phyloP scores from a whole-genome alignment of 1,139 yeast species.

The Kluyveromyces sp. region DNA sequence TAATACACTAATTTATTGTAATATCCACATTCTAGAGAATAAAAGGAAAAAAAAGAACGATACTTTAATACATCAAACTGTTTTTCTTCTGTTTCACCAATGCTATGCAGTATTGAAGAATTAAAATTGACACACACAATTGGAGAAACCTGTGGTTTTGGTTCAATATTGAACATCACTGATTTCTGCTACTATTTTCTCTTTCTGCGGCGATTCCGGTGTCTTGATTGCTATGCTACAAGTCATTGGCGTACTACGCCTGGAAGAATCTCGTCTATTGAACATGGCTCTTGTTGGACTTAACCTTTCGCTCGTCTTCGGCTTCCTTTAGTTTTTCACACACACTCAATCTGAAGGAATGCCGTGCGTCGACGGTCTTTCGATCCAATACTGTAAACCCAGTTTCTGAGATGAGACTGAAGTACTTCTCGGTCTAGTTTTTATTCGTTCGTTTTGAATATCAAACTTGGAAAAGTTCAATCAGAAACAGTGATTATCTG shows the following conservation, averaged over 20 bases:
- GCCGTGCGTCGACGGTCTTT: not conserved
- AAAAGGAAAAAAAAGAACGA: conserved; percentile 2
- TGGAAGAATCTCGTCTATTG: not conserved
- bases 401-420: not conserved
- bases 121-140: conserved; percentile 8
- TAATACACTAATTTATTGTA: conserved; percentile 7
- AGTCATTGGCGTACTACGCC: not conserved
- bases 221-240: not conserved
- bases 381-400: not conserved
- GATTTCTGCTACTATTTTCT: not conserved
- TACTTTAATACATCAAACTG: conserved; percentile 5
- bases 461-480: not conserved
- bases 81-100: conserved; percentile 5
- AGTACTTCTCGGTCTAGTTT: not conserved
- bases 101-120: not conserved
- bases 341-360: conserved; percentile 12
- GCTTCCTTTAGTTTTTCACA: conserved; percentile 9
- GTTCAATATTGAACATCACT: not conserved
- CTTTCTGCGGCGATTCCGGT: not conserved
- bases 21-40: conserved; percentile 4
- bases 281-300: not conserved
- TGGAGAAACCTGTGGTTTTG: conserved; percentile 2
- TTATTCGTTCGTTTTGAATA: not conserved
- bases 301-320: too few species aligned
- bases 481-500: not conserved